Evolutionary conservation across 768 basidiomycete genomes (phyloP), one percentile per base, ranked within the genome.

Genomic region (Psilocybe cubensis): DNA sequence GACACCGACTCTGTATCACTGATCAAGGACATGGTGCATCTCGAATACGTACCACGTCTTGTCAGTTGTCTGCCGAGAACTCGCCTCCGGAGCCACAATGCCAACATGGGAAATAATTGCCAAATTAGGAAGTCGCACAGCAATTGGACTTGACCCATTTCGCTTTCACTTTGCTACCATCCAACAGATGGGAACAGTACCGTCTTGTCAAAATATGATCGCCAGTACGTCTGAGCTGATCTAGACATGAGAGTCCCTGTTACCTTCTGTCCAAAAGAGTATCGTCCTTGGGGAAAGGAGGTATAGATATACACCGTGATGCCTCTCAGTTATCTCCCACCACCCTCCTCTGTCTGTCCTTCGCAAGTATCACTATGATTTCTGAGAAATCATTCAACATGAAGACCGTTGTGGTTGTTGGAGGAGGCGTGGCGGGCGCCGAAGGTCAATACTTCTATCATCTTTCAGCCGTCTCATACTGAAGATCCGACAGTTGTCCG

Each of bases 401-500:
- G 24, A 25, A 57, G 35, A 64, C 63, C 29, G 56, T 66, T 4
- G 61, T 64, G 11, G 54, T 66, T 28, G 57, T 64, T 52, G 66
- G 65, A 29, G 65, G 65, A 21, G 65, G 65, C 23, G 56, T 59
- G 23, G 65, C 59, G 27, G 66, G 63, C 20, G 63, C 59, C 27
- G 63, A 64, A 57, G 66, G 66, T 56, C 35, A 48, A 56, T n/a
- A 3, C 20, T n/a, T 10, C 9, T 25, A 17, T 41, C 18, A 6
- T 9, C 7, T 20, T 24, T 59, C 69, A 4, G 57, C 44, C 33
- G 18, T 14, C 11, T 25, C 41, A 28, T 11, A 31, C 17, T 48
- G 14, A 29, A 14, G 18, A 29, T n/a, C 18, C 25, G 10, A 5
- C 42, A 65, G 66, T 81, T 54, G 79, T 79, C 1, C 76, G 78